Evolutionary conservation across 352 stramenopile genomes (phyloP).

Genomic region (Blastocystis sp.): DNA sequence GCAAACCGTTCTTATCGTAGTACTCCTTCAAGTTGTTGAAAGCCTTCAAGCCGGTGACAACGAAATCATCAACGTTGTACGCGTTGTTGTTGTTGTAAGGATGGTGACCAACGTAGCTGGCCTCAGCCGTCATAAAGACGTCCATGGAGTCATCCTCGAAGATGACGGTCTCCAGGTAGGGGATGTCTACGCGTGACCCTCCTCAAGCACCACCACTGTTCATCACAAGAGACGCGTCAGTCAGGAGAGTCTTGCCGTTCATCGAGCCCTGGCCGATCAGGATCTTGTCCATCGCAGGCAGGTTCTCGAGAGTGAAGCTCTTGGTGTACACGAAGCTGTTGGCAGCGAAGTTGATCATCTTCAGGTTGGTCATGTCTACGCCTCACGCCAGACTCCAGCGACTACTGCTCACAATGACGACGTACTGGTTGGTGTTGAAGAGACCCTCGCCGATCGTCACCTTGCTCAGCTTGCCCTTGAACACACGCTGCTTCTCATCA

Average conservation of each 20-base stretch:
- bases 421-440: background rate
- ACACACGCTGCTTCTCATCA: too few relatives aligned
- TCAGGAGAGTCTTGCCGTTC: too few relatives aligned
- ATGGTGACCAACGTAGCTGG: too few relatives aligned
- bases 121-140: background rate
- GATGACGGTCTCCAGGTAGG: background rate
- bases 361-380: background rate
- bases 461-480: too few relatives aligned
- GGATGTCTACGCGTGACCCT: background rate
- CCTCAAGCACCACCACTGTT: too few relatives aligned
- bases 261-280: too few relatives aligned
- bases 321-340: background rate
- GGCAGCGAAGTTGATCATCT: background rate
- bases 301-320: background rate
- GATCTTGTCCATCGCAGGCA: background rate
- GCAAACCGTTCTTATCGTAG: background rate
- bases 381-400: background rate
- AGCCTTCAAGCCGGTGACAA: background rate
- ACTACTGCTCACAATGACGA: background rate
- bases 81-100: too few relatives aligned
- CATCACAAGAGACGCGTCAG: too few relatives aligned
- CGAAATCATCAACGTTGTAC: background rate
- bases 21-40: background rate
- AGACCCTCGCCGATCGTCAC: background rate
- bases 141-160: background rate